A percentile compares a stretch with the other conserved stretches of the same genome.
Conservation (phyloP, 2,329 filamentous ascomycete genomes). For the Shiraia bambusicola region DNA sequence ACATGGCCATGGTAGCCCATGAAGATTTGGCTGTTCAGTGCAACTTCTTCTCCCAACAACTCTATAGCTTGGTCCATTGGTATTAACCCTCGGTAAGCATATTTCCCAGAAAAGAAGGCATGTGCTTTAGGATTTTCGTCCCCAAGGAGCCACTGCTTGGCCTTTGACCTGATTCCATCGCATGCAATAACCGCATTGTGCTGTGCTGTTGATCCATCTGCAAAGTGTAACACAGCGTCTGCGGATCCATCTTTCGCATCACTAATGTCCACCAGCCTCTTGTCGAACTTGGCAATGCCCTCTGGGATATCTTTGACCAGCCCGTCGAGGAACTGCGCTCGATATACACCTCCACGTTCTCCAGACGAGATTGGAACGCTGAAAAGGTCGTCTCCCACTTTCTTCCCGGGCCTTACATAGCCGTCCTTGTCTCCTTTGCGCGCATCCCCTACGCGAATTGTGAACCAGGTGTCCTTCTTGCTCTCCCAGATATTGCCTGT, state of each 20-base stretch:
- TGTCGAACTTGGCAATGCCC: conserved; percentile 47
- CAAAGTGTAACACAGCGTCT: conserved; percentile 45
- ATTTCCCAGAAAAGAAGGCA: conserved; percentile 59
- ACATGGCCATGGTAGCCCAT: conserved; percentile 61
- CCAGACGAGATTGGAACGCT: conserved; percentile 27
- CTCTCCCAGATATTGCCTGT: conserved; percentile 42
- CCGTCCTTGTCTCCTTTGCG: conserved; percentile 35
- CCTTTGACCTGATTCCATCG: conserved; percentile 64
- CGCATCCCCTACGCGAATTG: conserved; percentile 35
- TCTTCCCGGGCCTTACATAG: conserved; percentile 28
- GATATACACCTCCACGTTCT: conserved; percentile 46
- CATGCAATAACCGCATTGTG: conserved; percentile 60
- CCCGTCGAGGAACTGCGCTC: conserved; percentile 54
- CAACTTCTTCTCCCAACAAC: conserved; percentile 54
- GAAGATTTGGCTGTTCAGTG: conserved; percentile 58
- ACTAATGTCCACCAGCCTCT: conserved; percentile 38
- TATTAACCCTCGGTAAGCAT: conserved; percentile 64
- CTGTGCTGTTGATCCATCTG: conserved; percentile 50
- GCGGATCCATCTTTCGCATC: conserved; percentile 34
- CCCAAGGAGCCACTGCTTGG: conserved; percentile 58
- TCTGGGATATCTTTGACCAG: conserved; percentile 52
- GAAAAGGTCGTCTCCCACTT: conserved; percentile 35
- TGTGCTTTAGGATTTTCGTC: conserved; percentile 45
- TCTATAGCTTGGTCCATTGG: conserved; percentile 58
- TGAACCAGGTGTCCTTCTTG: conserved; percentile 32